A percentile compares a stretch with the other conserved stretches of the same genome.
These are phyloP conservation scores for Saccharomycopsis olivae DNA, from an alignment of 805 yeast genomes.

Conservation along the genomic window DNA sequence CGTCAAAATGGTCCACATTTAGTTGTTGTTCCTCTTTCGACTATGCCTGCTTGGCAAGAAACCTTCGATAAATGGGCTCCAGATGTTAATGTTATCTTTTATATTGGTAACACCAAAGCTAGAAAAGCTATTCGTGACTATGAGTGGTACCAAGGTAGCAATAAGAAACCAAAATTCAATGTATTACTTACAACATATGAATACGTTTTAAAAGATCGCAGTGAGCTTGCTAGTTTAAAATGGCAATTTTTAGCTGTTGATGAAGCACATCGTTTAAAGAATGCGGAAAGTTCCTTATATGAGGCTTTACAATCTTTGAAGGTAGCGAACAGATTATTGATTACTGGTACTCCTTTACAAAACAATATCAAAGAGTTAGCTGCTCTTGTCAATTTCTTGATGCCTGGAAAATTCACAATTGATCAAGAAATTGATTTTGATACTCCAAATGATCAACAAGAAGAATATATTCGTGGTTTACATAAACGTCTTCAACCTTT, in stretches of 20 bases:
- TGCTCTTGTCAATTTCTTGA: conserved; percentile 85
- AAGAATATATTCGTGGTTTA: conserved; percentile 73
- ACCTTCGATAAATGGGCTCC: conserved; percentile 98
- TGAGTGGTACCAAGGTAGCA: conserved; percentile 65
- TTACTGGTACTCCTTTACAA: conserved; percentile 97
- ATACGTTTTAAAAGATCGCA: conserved; percentile 82
- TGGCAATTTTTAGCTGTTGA: conserved; percentile 98
- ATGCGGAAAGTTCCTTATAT: conserved; percentile 86
- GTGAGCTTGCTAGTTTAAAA: conserved; percentile 67
- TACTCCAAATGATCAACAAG: conserved; percentile 78
- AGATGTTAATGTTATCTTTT: conserved; percentile 84
- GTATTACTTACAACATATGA: conserved; percentile 92
- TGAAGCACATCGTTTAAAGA: conserved; percentile 94
- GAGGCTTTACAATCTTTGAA: conserved; percentile 78
- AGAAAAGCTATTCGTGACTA: conserved; percentile 72
- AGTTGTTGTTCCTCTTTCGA: conserved; percentile 91
- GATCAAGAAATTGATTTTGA: conserved; percentile 96
- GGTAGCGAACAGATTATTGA: conserved; percentile 73
- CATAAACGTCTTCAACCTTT: conserved; percentile 84
- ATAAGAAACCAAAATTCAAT: conserved; percentile 75
- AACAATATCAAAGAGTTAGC: conserved; percentile 92
- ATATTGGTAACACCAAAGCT: conserved; percentile 84
- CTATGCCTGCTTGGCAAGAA: conserved; percentile 99
- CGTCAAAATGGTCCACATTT: conserved; percentile 96
- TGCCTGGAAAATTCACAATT: conserved; percentile 88